A percentile compares a stretch with the other conserved stretches of the same genome.
Evolutionary conservation across 768 basidiomycete species (phyloP).

Genomic region (Amanita fuliginea): DNA sequence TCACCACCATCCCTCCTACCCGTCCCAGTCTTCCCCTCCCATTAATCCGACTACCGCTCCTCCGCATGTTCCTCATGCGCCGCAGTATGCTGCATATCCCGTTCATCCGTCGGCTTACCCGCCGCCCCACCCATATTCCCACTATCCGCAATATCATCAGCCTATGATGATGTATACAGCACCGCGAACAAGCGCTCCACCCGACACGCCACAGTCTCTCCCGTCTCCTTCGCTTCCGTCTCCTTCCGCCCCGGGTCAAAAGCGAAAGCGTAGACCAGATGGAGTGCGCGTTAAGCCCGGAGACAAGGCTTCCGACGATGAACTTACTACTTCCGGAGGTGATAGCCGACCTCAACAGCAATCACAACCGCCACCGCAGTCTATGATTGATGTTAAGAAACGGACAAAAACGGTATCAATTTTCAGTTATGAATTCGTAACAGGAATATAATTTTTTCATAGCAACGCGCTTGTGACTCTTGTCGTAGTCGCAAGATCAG

Average conservation of each 20-base stretch:
- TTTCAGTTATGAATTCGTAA: constrained; percentile 1
- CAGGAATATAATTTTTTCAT: constrained; percentile 8
- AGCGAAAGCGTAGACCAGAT: constrained; percentile 53
- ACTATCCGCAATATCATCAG: constrained; percentile 57
- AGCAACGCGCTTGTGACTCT: constrained; percentile 80
- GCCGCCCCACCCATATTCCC: constrained; percentile 40
- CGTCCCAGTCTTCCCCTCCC: constrained; percentile 22
- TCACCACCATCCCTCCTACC: constrained; percentile 21
- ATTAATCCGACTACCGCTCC: constrained; percentile 24
- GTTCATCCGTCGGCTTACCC: constrained; percentile 43
- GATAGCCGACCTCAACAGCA: constrained; percentile 25
- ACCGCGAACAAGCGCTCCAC: constrained; percentile 24
- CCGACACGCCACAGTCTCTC: constrained; percentile 24
- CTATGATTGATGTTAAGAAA: constrained; percentile 59
- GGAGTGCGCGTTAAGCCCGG: constrained; percentile 26
- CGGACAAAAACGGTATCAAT: constrained; percentile 72
- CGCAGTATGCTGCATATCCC: constrained; percentile 41
- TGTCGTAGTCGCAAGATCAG: constrained; percentile 88
- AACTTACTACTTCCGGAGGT: constrained; percentile 37
- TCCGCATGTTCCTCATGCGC: constrained; percentile 24
- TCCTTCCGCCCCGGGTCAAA: constrained; percentile 25
- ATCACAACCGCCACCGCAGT: constrained; percentile 14
- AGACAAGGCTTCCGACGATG: constrained; percentile 53
- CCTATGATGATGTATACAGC: constrained; percentile 65
- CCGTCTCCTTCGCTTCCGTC: constrained; percentile 22